A percentile compares a stretch with the other conserved stretches of the same genome.
phyloP scores from a whole-genome alignment of 257 asterid genomes.

The Solanum paucissectum region DNA sequence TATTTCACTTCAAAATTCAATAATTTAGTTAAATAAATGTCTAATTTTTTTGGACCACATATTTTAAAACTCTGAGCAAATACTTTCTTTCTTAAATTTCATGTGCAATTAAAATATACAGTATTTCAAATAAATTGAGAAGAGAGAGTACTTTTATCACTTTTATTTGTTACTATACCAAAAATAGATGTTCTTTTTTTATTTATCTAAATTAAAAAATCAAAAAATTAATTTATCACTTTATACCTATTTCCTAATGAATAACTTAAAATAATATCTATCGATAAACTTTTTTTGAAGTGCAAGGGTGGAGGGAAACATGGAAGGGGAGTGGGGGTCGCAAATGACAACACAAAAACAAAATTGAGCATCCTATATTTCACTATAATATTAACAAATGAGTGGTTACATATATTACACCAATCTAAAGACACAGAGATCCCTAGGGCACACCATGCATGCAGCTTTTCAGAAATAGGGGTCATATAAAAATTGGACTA shows the following conservation, averaged over 20 bases:
- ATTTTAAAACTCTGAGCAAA: no score
- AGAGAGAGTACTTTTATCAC: rapidly evolving
- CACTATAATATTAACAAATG: not conserved
- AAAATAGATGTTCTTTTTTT: not conserved
- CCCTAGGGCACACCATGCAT: not conserved
- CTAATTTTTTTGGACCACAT: not conserved
- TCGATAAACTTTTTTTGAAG: not conserved
- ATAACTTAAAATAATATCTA: not conserved
- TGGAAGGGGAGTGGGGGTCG: not conserved
- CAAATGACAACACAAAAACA: not conserved
- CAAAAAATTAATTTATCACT: not conserved
- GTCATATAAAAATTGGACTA: not conserved
- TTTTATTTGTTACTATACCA: not conserved
- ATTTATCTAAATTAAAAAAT: not conserved
- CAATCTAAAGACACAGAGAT: not conserved
- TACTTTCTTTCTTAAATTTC: not conserved
- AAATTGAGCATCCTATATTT: not conserved
- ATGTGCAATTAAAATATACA: not conserved
- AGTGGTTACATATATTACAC: not conserved
- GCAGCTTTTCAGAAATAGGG: not conserved
- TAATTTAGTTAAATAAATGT: not conserved
- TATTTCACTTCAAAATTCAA: not conserved
- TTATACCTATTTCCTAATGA: not conserved
- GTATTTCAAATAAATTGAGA: not conserved
- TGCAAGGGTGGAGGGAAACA: not conserved